Base-by-base conservation (phyloP, 129 eudicot species). In the Chrysanthemum lavandulifolium region DNA sequence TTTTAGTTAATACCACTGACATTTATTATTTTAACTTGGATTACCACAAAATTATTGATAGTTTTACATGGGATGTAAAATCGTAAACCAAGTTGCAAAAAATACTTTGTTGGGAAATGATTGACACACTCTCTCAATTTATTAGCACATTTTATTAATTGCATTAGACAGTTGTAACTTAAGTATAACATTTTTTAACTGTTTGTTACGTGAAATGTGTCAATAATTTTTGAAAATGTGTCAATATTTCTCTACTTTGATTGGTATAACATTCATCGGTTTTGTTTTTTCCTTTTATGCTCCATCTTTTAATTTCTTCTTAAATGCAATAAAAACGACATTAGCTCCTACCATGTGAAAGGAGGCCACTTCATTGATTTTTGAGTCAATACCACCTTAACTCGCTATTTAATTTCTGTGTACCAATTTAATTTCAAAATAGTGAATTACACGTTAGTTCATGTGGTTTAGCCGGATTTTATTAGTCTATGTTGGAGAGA, bases 331-430 rank as follows among this genome's bases (percentile, higher is more conserved):
- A 55, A 68, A 18, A 76, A 68, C 51, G 53, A 29, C 75, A 76
- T 76, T 51, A 59, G 75, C 75, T 76, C 69, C 16, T 76, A 50
- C 75, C 80, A 76, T 76, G 80, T 76, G 75, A 53, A 76, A 58
- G 69, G 69, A 67, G 58, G 75, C 48, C 67, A 33, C 75, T 76
- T 68, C 57, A 55, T 76, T 59, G 62, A 76, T 57, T 58, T 58
- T 59, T 13, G 80, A 68, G 69, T 68, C 75, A 33, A 60, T 68
- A 40, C 55, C 25, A 48, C 48, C 15, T 68, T 76, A 68, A 76
- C 69, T 68, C 31, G 4, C 31, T 3, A 29, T 29, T 29, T 29
- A 29, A 3, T 29, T 2, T 29, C 31, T 29, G 31, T 29, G 31
- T 23, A 23, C 31, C 3, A 27, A 27, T 29, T 3, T 29, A 29